Base-by-base conservation (phyloP, 2,329 filamentous ascomycete genomes). In the Talaromyces islandicus region DNA sequence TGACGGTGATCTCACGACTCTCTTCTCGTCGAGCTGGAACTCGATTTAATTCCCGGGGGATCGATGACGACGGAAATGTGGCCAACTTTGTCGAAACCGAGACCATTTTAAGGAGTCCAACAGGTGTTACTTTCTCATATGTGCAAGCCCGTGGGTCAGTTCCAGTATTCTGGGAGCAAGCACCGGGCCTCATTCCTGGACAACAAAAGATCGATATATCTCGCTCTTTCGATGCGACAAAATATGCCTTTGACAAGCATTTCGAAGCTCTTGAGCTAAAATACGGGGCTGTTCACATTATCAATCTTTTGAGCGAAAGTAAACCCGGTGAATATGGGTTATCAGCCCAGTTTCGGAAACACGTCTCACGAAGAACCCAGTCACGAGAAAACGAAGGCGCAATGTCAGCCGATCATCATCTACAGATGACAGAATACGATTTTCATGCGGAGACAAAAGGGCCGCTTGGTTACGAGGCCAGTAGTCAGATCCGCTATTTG, bases 51-150 rank as follows among this genome's bases (percentile, higher is more conserved):
- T 89, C 93, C n/a, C 85, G 94, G 66, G 94, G 94, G 43, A 96
- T 99, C 64, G 94, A 99, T 70, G 94, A 99, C 71, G 92, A 97
- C 70, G 94, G 94, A 14, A 91, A 97, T 68, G 94, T 97, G 29
- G 92, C 94, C 62, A 99, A 99, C 74, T 99, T 96, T 75, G 94
- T 97, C n/a, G 94, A 99, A 75, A 94, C 92, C 0, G 94, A 99
- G 76, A 96, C 92, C 0, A 86, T 93, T 46, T 92, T 95, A 70
- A 96, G 90, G 88, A 88, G 88, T 66, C 89, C 90, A 0, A 85
- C 86, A 0, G 81, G 80, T 0, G 85, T 91, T 7, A 86, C 91
- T 59, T 97, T 97, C 72, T 97, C 94, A 0, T 99, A 97, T 73
- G 91, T 88, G 2, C 94, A 99, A 75, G 85, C 95, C 27, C 85